phyloP scores from a whole-genome alignment of 805 yeast species.

The Saccharomycopsis sp. region DNA sequence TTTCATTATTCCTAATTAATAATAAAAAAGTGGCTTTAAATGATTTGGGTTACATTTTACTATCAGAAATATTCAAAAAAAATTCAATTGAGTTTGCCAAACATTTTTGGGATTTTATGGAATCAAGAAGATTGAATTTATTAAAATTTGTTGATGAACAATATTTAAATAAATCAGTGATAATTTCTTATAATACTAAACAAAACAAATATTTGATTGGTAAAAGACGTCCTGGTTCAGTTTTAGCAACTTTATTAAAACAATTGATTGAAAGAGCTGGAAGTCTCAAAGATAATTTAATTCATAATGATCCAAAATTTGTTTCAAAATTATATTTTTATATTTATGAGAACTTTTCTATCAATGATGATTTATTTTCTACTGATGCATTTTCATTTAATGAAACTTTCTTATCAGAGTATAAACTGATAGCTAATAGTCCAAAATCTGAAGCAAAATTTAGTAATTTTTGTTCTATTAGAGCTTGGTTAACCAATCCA shows the following conservation, averaged over 20 bases:
- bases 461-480: too few species aligned
- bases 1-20: conserved; percentile 9
- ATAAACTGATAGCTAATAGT: too few species aligned
- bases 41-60: conserved; percentile 14
- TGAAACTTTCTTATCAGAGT: too few species aligned
- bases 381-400: conserved; percentile 5
- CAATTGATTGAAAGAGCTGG: conserved; percentile 1
- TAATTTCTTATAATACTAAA: background rate
- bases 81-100: conserved; percentile 2
- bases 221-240: conserved; percentile 11
- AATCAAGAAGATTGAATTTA: conserved; percentile 6
- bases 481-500: too few species aligned
- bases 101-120: conserved; percentile 14
- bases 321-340: conserved; percentile 3
- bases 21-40: conserved; percentile 10
- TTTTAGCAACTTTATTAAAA: conserved; percentile 1
- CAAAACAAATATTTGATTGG: conserved; percentile 6
- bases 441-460: too few species aligned
- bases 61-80: conserved; percentile 3
- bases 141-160: background rate
- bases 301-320: background rate
- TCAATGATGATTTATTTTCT: conserved; percentile 6
- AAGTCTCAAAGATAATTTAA: background rate
- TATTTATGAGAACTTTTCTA: conserved; percentile 3
- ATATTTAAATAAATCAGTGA: background rate